Evolutionary conservation across 2,329 filamentous ascomycete genomes (phyloP), one percentile per base, ranked within the genome.

Genomic region (Fusarium oxysporum): DNA sequence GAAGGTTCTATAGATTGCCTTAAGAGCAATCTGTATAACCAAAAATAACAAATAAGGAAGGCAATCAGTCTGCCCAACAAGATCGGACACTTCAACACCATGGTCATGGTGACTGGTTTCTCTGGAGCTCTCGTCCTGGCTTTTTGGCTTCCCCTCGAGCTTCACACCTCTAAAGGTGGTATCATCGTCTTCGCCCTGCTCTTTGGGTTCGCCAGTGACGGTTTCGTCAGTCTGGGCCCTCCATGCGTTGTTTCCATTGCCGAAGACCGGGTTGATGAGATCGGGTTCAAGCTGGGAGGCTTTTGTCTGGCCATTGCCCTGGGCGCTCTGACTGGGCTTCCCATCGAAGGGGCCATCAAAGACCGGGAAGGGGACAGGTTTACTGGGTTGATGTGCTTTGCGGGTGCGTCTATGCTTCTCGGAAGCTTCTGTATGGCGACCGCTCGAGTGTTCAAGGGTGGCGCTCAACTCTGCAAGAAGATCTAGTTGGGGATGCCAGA

Each of bases 71-170:
- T 25, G 25, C 25, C 25, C 25, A 25, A 25, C 25, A 25, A 23
- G 23, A 55, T 60, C 12, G 47, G 57, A 3, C 37, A 33, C 3
- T 60, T 60, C 6, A 55, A 60, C 12, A n/a, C 57, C 5, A 60
- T 60, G 47, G 30, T 60, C 3, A 55, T 35, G 3, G 37, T 54
- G 1, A 60, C 57, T 9, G 23, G 57, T 14, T 32, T 60, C 14
- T 60, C 57, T 4, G 37, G 57, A 50, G 38, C 25, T 23, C 14
- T 60, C 2, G 19, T 60, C 1, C 37, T 60, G 19, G 35, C 37
- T 1, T 60, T 60, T 32, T 60, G n/a, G 45, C 57, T 60, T 9
- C 57, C 47, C 19, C 57, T 60, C 21, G 37, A 60, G 57, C 55
- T 60, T 16, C 19, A 60, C 30, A 55, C 47, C 14, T 60, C 57